Conservation (phyloP, 257 asterid species). For the Primulina tabacum region DNA sequence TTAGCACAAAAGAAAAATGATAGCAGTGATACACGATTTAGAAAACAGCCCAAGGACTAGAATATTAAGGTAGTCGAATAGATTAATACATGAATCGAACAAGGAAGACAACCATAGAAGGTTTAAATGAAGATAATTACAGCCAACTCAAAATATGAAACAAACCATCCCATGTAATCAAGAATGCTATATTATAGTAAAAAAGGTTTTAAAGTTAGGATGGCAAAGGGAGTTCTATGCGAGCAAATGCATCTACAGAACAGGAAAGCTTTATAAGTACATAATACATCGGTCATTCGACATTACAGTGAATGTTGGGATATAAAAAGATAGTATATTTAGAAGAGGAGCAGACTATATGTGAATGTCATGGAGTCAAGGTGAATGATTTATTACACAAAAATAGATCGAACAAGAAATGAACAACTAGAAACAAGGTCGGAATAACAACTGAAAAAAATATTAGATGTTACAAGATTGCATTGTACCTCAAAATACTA, state of each 20-base stretch:
- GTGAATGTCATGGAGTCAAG: not conserved
- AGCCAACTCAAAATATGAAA: constrained; percentile 1
- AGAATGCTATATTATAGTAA: not conserved
- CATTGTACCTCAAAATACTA: not conserved
- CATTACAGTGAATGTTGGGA: not conserved
- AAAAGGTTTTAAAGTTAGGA: not conserved
- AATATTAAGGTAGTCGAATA: not conserved
- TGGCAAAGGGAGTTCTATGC: not conserved
- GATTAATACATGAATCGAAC: not conserved
- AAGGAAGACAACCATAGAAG: not conserved
- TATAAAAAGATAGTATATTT: too few species aligned
- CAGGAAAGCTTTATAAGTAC: not conserved
- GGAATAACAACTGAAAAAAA: not conserved
- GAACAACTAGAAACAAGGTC: not conserved
- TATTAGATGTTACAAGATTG: not conserved
- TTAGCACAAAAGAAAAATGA: constrained; percentile 5
- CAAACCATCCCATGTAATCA: not conserved
- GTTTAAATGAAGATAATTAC: not conserved
- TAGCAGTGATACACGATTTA: not conserved
- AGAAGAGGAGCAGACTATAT: not conserved
- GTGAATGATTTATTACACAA: too few species aligned
- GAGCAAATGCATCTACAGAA: not conserved
- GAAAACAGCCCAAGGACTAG: not conserved
- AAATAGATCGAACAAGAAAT: not conserved
- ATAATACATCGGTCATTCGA: not conserved